Conservation (phyloP, 2,329 filamentous ascomycete genomes). For the Fusarium penzigii region DNA sequence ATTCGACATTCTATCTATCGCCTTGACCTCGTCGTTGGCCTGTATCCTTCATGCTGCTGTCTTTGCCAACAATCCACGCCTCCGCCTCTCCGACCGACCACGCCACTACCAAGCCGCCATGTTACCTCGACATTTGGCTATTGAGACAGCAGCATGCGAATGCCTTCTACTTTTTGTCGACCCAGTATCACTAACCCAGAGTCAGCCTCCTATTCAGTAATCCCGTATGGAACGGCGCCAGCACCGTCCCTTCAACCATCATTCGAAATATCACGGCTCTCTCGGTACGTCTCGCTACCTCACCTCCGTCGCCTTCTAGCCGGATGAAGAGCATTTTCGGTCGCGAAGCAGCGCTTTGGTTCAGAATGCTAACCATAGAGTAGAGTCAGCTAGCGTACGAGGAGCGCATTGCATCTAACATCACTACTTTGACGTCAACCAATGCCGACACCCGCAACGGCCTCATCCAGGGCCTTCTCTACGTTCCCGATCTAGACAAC, state of each 20-base stretch:
- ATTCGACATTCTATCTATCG: conserved; percentile 12
- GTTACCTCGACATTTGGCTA: neutral
- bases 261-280: conserved; percentile 58
- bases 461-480: conserved; percentile 76
- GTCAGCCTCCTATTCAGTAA: conserved; percentile 61
- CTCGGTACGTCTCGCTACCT: conserved; percentile 45
- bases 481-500: conserved; percentile 70
- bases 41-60: conserved; percentile 6
- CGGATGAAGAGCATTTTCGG: neutral
- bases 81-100: neutral
- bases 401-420: conserved; percentile 53
- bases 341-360: neutral
- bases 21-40: conserved; percentile 7
- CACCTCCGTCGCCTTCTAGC: neutral
- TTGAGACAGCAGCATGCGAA: conserved; percentile 4
- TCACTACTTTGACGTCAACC: conserved; percentile 75
- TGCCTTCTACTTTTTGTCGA: conserved; percentile 16
- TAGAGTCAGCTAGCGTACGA: conserved; percentile 54
- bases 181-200: neutral
- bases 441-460: conserved; percentile 60
- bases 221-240: conserved; percentile 53
- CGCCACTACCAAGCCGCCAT: neutral
- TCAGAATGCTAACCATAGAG: conserved; percentile 16
- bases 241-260: conserved; percentile 53
- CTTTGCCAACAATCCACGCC: neutral